These are phyloP conservation scores for Kwoniella botswanensis DNA, from an alignment of 768 basidiomycete species.

Conservation along the genomic window DNA sequence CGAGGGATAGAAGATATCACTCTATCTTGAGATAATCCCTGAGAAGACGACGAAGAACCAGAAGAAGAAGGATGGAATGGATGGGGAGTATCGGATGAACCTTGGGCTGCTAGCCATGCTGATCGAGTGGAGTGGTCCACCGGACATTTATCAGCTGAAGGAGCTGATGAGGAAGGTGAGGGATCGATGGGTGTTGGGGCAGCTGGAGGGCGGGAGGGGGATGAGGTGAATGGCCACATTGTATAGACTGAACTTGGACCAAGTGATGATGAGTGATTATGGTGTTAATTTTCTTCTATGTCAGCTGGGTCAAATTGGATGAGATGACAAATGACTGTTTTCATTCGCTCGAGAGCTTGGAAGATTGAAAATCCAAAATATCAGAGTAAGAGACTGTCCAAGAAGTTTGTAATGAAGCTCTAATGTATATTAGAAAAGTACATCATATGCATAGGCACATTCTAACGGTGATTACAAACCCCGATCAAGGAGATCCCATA, in stretches of 20 bases:
- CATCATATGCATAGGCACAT: too few relatives aligned
- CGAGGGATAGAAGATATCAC: constrained; percentile 85
- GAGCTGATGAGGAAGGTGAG: neutral
- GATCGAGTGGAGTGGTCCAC: constrained; percentile 68
- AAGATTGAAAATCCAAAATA: too few relatives aligned
- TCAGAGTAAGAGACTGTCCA: too few relatives aligned
- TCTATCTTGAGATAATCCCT: constrained; percentile 69
- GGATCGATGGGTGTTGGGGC: neutral
- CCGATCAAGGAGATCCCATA: neutral
- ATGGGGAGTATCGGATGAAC: constrained; percentile 29
- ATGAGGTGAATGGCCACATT: constrained; percentile 30
- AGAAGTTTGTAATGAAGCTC: too few relatives aligned
- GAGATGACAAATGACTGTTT: too few relatives aligned
- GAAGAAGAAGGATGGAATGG: constrained; percentile 32
- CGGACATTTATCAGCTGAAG: constrained; percentile 63
- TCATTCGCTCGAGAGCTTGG: too few relatives aligned
- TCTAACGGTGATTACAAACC: neutral
- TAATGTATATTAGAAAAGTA: too few relatives aligned
- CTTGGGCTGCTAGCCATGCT: constrained; percentile 59
- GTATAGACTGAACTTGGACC: neutral
- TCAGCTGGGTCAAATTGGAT: too few relatives aligned
- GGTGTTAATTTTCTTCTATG: too few relatives aligned
- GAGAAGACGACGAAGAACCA: neutral
- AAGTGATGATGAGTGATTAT: too few relatives aligned
- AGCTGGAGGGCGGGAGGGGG: constrained; percentile 9